A percentile compares a stretch with the other conserved stretches of the same genome.
Evolutionary conservation across 495 filamentous ascomycete genomes (phyloP).

Genomic region (Penicillium bialowiezense): DNA sequence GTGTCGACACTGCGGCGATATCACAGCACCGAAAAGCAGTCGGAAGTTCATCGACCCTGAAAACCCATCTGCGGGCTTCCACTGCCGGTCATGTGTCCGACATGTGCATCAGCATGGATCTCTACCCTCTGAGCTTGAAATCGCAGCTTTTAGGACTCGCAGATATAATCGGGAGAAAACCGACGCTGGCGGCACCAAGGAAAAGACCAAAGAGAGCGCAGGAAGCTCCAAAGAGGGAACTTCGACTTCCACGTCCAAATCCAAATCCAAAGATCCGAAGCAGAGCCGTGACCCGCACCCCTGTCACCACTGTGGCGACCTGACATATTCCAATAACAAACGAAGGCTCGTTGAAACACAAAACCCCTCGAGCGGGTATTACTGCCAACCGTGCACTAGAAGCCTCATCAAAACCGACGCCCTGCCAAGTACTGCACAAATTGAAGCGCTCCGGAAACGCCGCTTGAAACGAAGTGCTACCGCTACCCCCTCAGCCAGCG

Average conservation of each 20-base stretch:
- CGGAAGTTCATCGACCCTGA: background rate
- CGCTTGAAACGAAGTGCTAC: background rate
- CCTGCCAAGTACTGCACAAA: background rate
- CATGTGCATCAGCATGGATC: background rate
- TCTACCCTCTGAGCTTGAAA: background rate
- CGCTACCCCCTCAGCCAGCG: background rate
- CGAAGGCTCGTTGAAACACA: background rate
- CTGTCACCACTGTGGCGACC: constrained; percentile 3
- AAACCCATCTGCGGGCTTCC: constrained; percentile 1
- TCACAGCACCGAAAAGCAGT: background rate
- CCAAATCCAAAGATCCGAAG: background rate
- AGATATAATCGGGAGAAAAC: background rate
- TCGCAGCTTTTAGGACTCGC: background rate
- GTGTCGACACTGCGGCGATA: background rate
- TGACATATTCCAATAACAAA: background rate
- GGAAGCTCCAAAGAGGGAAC: background rate
- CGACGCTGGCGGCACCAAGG: background rate
- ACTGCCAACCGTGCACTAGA: constrained; percentile 3
- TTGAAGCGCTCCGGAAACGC: background rate
- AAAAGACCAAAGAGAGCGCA: background rate
- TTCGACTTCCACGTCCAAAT: background rate
- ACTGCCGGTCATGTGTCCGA: constrained; percentile 4
- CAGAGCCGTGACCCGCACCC: constrained; percentile 1
- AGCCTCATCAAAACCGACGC: background rate
- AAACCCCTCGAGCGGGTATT: constrained; percentile 3